Conservation (phyloP, 2,329 filamentous ascomycete species). For the Verticillium nonalfalfae region DNA sequence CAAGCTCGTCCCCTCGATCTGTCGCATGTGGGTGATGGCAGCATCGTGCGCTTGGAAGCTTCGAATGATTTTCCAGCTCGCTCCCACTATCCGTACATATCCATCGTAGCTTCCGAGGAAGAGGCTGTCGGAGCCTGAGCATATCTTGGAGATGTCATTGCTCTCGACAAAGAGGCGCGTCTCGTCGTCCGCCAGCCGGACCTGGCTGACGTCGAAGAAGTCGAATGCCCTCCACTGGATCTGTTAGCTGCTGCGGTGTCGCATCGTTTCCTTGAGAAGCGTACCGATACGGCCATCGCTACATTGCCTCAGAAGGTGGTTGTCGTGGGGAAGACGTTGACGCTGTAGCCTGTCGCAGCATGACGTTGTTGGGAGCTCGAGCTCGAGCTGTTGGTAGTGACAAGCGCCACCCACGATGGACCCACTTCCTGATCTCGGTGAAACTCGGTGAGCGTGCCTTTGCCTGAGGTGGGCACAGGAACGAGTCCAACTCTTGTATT, state of each 20-base stretch:
- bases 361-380: conserved; percentile 16
- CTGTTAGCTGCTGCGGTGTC: background rate
- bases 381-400: background rate
- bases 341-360: conserved; percentile 12
- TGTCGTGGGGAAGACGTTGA: background rate
- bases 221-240: conserved; percentile 95
- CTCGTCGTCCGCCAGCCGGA: conserved; percentile 75
- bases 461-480: too few relatives aligned
- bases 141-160: conserved; percentile 75
- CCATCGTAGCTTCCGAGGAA: conserved; percentile 86
- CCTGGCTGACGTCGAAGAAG: conserved; percentile 93
- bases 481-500: background rate
- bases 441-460: background rate
- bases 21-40: conserved; percentile 84
- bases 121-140: conserved; percentile 80
- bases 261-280: background rate
- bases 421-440: background rate
- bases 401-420: background rate
- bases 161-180: conserved; percentile 74
- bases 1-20: conserved; percentile 79
- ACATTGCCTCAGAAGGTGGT: conserved; percentile 7
- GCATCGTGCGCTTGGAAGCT: conserved; percentile 82
- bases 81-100: conserved; percentile 78
- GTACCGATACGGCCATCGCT: conserved; percentile 13
- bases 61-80: conserved; percentile 78